Percentiles rank a stretch among this genome's conserved stretches.
These are phyloP conservation scores for Crinitomyces ghanaensis DNA, from an alignment of 805 yeast species.

Conservation along the genomic window DNA sequence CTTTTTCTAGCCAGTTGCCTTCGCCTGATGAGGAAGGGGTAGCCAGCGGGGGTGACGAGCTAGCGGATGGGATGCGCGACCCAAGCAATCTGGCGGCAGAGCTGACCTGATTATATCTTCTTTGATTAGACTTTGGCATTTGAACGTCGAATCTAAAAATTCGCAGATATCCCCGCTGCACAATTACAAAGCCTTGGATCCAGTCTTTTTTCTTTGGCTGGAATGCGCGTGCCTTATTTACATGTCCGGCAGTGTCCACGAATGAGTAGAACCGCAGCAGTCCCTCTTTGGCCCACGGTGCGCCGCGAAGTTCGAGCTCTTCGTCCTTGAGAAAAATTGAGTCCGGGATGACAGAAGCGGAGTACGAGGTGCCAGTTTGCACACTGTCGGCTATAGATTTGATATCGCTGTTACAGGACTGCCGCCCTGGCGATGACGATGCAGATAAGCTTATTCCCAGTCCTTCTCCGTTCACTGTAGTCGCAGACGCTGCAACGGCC, in stretches of 20 bases:
- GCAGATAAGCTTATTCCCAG: no score
- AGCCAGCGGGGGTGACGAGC: no score
- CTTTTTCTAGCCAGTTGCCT: slow-evolving; percentile 58
- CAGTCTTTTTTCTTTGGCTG: slow-evolving; percentile 27
- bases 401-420: no score
- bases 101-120: slow-evolving; percentile 5
- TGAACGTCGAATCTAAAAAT: slow-evolving; percentile 19
- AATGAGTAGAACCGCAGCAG: slow-evolving; percentile 27
- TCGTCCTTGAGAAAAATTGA: no score
- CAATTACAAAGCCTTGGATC: slow-evolving; percentile 48
- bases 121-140: slow-evolving; percentile 1
- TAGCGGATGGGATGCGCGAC: no score
- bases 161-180: slow-evolving; percentile 48
- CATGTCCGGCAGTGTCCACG: slow-evolving; percentile 19
- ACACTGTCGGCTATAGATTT: no score
- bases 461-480: no score
- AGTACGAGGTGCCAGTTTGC: no score
- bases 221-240: slow-evolving; percentile 11
- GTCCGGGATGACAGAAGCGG: no score
- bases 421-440: no score
- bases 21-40: no score
- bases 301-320: slow-evolving; percentile 51
- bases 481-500: neutral
- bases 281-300: slow-evolving; percentile 74
- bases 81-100: no score